These are phyloP conservation scores for Pseudozyma sp. DNA, from an alignment of 1,284 basidiomycete species.

Conservation along the genomic window DNA sequence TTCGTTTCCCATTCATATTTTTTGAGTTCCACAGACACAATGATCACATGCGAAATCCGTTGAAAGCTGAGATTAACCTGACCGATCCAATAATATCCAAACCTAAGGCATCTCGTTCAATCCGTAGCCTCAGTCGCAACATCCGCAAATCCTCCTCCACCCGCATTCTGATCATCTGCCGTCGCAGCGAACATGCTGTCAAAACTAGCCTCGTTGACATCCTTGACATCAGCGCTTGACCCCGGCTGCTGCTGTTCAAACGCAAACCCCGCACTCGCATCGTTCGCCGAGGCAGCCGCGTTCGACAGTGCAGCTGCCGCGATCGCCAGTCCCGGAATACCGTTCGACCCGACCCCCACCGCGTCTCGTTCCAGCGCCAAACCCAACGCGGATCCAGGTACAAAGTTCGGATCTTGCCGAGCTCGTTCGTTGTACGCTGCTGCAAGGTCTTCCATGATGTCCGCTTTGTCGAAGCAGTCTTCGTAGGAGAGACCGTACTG, in stretches of 20 bases:
- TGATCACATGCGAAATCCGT: too few species aligned
- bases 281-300: constrained; percentile 29
- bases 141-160: neutral
- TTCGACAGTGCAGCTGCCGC: constrained; percentile 47
- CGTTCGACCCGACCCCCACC: constrained; percentile 9
- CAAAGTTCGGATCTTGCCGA: constrained; percentile 31
- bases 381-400: constrained; percentile 38
- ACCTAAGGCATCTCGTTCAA: neutral
- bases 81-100: too few species aligned
- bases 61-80: too few species aligned
- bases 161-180: constrained; percentile 1
- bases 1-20: too few species aligned
- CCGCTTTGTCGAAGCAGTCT: constrained; percentile 82
- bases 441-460: constrained; percentile 70
- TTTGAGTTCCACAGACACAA: too few species aligned
- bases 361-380: constrained; percentile 37
- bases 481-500: constrained; percentile 80
- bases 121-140: neutral
- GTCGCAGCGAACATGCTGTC: constrained; percentile 21
- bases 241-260: constrained; percentile 3
- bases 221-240: constrained; percentile 6
- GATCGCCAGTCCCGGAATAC: constrained; percentile 40
- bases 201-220: constrained; percentile 9
- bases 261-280: neutral
- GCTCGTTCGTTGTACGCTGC: constrained; percentile 41